phyloP scores from a whole-genome alignment of 176 grass and related monocot species.

The Bolboschoenus planiculmis region DNA sequence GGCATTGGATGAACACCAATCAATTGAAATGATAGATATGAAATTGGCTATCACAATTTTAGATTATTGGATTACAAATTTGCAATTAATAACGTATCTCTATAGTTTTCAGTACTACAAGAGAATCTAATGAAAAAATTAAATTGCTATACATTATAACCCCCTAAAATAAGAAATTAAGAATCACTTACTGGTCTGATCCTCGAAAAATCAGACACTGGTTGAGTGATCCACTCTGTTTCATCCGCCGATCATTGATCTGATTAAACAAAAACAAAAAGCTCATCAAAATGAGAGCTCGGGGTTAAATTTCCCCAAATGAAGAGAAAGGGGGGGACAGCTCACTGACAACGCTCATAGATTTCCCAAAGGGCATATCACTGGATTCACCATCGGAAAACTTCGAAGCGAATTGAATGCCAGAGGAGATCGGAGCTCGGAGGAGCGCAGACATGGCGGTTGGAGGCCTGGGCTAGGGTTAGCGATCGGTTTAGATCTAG shows the following conservation, averaged over 20 bases:
- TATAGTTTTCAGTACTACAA: neutral
- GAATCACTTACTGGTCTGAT: slow-evolving; percentile 13
- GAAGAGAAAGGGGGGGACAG: neutral
- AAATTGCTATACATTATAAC: neutral
- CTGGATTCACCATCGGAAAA: neutral
- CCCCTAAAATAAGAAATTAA: neutral
- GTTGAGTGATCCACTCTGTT: neutral
- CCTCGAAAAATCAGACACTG: neutral
- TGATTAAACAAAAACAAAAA: slow-evolving; percentile 14
- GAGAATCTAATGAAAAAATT: neutral
- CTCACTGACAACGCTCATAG: slow-evolving; percentile 10
- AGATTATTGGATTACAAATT: neutral
- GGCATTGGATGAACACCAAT: neutral
- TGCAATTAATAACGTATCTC: neutral
- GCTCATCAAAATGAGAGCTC: neutral
- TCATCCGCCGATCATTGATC: slow-evolving; percentile 7
- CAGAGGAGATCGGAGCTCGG: slow-evolving; percentile 28
- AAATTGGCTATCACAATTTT: neutral
- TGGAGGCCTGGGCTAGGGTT: neutral
- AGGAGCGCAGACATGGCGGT: slow-evolving; percentile 44
- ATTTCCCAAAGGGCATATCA: slow-evolving; percentile 1
- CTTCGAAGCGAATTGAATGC: slow-evolving; percentile 12
- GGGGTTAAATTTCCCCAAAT: neutral
- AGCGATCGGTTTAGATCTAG: neutral
- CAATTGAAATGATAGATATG: neutral